phyloP scores from a whole-genome alignment of 805 yeast species.

The Ogataea siamensis region DNA sequence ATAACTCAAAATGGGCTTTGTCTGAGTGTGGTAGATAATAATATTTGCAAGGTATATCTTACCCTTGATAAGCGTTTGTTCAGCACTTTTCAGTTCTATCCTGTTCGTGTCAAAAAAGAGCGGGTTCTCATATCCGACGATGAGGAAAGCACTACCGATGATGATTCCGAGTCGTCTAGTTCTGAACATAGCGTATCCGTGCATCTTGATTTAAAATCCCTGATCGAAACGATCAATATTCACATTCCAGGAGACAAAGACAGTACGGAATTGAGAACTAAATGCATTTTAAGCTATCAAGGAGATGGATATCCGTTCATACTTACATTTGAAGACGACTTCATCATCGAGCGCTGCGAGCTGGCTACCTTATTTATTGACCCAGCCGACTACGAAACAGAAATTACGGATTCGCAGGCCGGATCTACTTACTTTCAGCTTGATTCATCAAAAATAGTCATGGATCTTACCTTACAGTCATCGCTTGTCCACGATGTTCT shows the following conservation, averaged over 20 bases:
- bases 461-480: conserved; percentile 55
- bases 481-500: conserved; percentile 51
- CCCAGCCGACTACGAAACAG: conserved; percentile 8
- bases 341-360: conserved; percentile 55
- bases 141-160: conserved; percentile 10
- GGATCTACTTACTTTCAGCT: conserved; percentile 31
- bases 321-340: conserved; percentile 51
- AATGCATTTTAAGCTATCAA: conserved; percentile 49
- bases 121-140: conserved; percentile 7
- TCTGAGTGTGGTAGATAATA: conserved; percentile 47
- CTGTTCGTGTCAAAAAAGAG: conserved; percentile 13
- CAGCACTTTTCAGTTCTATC: conserved; percentile 31
- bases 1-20: conserved; percentile 51
- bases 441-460: conserved; percentile 41
- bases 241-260: conserved; percentile 31
- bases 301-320: conserved; percentile 54
- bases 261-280: conserved; percentile 29
- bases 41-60: conserved; percentile 39
- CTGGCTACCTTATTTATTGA: conserved; percentile 43
- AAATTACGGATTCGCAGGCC: conserved; percentile 26
- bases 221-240: conserved; percentile 51
- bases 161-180: conserved; percentile 6
- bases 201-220: conserved; percentile 43
- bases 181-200: conserved; percentile 27
- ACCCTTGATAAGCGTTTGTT: conserved; percentile 39